Evolutionary conservation across 1,284 basidiomycete species (phyloP).

Genomic region (Coniferiporia sulphurascens): DNA sequence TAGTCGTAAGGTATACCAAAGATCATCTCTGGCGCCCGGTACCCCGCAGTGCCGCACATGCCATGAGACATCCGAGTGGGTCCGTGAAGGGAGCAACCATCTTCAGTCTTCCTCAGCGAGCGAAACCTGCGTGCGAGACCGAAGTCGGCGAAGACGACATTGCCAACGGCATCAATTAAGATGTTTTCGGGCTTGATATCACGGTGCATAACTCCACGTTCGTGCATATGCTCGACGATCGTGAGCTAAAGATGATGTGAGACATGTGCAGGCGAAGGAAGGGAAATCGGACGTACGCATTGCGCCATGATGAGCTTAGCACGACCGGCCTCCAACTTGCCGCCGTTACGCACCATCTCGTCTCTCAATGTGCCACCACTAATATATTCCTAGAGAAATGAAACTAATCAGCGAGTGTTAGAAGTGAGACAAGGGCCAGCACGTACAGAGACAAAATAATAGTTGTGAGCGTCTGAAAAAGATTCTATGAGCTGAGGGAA

Average conservation of each 20-base stretch:
- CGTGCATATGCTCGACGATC: not conserved
- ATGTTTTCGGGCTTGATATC: conserved; percentile 68
- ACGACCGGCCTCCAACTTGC: not conserved
- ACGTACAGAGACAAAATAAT: not conserved
- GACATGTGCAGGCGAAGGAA: too few relatives aligned
- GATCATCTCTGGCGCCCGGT: conserved; percentile 63
- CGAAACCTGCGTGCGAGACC: conserved; percentile 22
- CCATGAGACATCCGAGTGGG: conserved; percentile 43
- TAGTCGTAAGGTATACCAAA: conserved; percentile 62
- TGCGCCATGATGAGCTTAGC: not conserved
- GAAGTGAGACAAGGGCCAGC: too few relatives aligned
- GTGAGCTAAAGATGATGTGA: not conserved
- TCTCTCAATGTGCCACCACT: conserved; percentile 1
- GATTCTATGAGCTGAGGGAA: conserved; percentile 1
- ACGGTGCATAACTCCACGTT: conserved; percentile 52
- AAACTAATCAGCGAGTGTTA: too few relatives aligned
- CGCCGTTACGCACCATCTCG: not conserved
- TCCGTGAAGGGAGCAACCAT: not conserved
- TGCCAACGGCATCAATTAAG: conserved; percentile 39
- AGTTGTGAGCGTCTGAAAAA: conserved; percentile 7
- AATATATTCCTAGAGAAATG: not conserved
- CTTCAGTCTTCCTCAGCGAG: conserved; percentile 38
- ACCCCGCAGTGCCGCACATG: conserved; percentile 58
- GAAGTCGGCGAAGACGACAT: conserved; percentile 67
- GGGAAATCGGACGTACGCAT: not conserved